These are phyloP conservation scores for Diaporthe australafricana DNA, from an alignment of 2,329 filamentous ascomycete genomes.

Conservation along the genomic window DNA sequence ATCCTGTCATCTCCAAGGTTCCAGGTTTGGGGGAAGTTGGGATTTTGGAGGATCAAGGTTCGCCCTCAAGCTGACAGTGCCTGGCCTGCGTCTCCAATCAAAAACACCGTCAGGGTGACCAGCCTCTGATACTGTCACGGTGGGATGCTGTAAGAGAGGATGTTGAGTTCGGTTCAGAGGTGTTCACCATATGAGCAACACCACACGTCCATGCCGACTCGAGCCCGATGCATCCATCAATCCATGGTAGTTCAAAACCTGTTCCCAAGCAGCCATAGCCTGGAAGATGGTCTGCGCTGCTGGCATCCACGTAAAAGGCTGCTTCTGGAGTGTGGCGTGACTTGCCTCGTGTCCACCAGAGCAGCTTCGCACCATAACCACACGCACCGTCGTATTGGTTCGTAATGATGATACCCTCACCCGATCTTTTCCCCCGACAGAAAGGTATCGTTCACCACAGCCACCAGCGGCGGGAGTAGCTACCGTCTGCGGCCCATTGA, in stretches of 20 bases:
- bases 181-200: not conserved
- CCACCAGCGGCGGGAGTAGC: not conserved
- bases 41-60: not conserved
- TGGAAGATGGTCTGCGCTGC: not conserved
- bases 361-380: not conserved
- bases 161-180: not conserved
- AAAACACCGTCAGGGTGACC: too few species aligned
- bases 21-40: not conserved
- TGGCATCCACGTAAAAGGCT: not conserved
- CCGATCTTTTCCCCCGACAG: not conserved
- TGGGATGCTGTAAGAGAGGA: not conserved
- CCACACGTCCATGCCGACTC: not conserved
- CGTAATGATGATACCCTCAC: not conserved
- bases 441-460: not conserved
- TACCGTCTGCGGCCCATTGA: not conserved
- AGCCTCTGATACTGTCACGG: not conserved
- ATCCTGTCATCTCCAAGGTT: constrained; percentile 17
- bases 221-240: not conserved
- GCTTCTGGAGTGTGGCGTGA: not conserved
- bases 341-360: not conserved
- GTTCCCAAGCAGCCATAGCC: too few species aligned
- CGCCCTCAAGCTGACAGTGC: not conserved
- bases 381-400: not conserved
- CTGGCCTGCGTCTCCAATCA: not conserved
- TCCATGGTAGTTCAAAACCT: not conserved